phyloP scores from a whole-genome alignment of 345 rosid genomes.

The Crucihimalaya himalaica region DNA sequence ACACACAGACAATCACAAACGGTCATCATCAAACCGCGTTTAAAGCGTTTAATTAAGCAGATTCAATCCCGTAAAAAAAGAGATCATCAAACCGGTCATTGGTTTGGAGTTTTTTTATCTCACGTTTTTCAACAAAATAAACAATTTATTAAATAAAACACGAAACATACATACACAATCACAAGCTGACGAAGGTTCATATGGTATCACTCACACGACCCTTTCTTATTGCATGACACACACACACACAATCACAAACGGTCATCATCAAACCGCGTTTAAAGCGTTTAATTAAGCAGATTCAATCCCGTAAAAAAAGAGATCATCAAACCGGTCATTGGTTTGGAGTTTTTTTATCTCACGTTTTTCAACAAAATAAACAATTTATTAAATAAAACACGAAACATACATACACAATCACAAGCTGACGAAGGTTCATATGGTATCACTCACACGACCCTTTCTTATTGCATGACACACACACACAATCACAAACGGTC shows the following conservation, averaged over 20 bases:
- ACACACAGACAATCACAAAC: slow-evolving; percentile 1
- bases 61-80: neutral
- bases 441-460: neutral
- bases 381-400: neutral
- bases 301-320: slow-evolving; percentile 16
- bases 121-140: neutral
- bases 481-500: slow-evolving; percentile 2
- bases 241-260: slow-evolving; percentile 4
- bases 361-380: neutral
- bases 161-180: neutral
- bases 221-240: slow-evolving; percentile 3
- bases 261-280: neutral
- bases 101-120: neutral
- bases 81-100: neutral
- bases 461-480: neutral
- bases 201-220: neutral
- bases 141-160: neutral
- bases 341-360: neutral
- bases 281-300: neutral
- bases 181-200: neutral
- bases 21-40: neutral
- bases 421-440: neutral
- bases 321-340: slow-evolving; percentile 35
- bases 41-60: neutral
- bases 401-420: neutral